phyloP scores from a whole-genome alignment of 805 yeast species.

The Cyberlindnera subsufficiens region DNA sequence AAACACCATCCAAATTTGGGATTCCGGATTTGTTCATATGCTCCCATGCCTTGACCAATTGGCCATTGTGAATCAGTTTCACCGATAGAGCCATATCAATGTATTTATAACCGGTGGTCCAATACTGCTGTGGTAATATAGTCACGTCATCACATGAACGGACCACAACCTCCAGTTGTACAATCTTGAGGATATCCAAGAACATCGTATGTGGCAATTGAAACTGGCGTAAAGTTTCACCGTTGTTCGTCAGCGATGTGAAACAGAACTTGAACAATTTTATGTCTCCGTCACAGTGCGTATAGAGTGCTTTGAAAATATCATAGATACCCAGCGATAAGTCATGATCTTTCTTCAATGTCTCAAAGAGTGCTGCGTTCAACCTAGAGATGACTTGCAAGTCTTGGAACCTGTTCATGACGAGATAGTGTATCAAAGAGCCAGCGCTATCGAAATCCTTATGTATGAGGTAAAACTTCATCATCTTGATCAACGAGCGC shows the following conservation, averaged over 20 bases:
- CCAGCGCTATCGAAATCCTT: constrained; percentile 9
- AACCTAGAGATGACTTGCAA: constrained; percentile 1
- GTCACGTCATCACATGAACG: constrained; percentile 6
- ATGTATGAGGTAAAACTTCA: constrained; percentile 6
- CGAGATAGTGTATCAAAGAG: constrained; percentile 4
- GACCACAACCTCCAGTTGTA: constrained; percentile 13
- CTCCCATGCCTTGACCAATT: constrained; percentile 4
- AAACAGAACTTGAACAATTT: constrained; percentile 12
- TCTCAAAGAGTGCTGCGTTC: constrained; percentile 5
- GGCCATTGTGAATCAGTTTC: constrained; percentile 4
- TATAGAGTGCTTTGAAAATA: constrained; percentile 11
- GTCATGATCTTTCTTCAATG: constrained; percentile 12
- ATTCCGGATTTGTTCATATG: constrained; percentile 3
- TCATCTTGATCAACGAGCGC: constrained; percentile 6
- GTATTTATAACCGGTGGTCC: constrained; percentile 11
- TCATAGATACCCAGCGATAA: constrained; percentile 10
- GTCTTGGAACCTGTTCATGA: constrained; percentile 4
- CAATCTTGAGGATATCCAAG: constrained; percentile 7
- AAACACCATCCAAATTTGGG: constrained; percentile 10
- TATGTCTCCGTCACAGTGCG: constrained; percentile 4
- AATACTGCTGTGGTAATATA: constrained; percentile 9
- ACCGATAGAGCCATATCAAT: constrained; percentile 10
- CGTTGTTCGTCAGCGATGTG: constrained; percentile 8
- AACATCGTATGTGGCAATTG: constrained; percentile 6
- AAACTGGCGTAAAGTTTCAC: not conserved